These are phyloP conservation scores for Helotiales sp. DNA, from an alignment of 2,329 filamentous ascomycete genomes.

Conservation along the genomic window DNA sequence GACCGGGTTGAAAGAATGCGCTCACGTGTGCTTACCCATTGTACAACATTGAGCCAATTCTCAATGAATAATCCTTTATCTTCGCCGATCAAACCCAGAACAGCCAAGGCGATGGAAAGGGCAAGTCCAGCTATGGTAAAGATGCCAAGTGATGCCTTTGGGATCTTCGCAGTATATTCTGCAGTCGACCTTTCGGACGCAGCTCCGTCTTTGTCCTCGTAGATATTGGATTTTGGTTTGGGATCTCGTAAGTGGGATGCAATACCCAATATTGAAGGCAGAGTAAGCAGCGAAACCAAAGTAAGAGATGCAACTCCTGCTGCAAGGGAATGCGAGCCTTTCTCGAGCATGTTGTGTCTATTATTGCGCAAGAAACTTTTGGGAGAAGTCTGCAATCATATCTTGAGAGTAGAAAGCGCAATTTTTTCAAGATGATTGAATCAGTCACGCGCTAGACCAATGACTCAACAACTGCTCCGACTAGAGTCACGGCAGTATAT, in stretches of 20 bases:
- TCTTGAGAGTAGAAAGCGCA: background rate
- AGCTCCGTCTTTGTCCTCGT: slow-evolving; percentile 69
- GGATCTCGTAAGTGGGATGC: slow-evolving; percentile 36
- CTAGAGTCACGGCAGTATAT: background rate
- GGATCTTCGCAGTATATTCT: slow-evolving; percentile 59
- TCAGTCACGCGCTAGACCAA: background rate
- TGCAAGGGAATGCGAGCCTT: slow-evolving; percentile 28
- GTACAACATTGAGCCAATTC: slow-evolving; percentile 59
- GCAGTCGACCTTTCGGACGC: slow-evolving; percentile 63
- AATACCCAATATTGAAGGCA: slow-evolving; percentile 40
- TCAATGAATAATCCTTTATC: slow-evolving; percentile 47
- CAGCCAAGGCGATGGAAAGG: slow-evolving; percentile 55
- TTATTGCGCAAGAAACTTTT: background rate
- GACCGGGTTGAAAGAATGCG: background rate
- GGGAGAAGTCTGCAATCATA: background rate
- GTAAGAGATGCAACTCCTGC: slow-evolving; percentile 33
- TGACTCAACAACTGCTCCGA: background rate
- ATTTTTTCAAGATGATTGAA: background rate
- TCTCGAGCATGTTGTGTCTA: slow-evolving; percentile 62
- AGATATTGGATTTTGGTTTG: slow-evolving; percentile 44
- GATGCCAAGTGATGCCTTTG: slow-evolving; percentile 55
- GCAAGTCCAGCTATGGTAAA: slow-evolving; percentile 55
- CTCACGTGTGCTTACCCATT: slow-evolving; percentile 59
- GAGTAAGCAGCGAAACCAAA: slow-evolving; percentile 38
- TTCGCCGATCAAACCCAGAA: slow-evolving; percentile 48